These are phyloP conservation scores for Colletotrichum sp. DNA, from an alignment of 2,329 filamentous ascomycete genomes.

Conservation along the genomic window DNA sequence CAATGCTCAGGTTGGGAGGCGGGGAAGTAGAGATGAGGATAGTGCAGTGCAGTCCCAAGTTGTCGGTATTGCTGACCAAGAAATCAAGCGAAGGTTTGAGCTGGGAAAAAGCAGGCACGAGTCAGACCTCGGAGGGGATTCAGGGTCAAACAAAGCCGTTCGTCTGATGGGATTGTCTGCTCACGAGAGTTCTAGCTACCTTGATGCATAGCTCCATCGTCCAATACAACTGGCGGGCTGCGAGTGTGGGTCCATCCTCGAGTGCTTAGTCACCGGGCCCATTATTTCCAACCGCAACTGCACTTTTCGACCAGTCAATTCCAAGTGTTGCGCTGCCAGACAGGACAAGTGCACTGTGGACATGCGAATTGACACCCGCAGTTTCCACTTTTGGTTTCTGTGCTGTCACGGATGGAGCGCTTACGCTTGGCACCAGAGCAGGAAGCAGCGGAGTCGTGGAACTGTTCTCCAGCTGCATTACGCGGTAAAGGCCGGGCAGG, in stretches of 20 bases:
- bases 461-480: constrained; percentile 1
- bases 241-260: background rate
- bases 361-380: background rate
- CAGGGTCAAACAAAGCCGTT: background rate
- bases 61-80: background rate
- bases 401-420: constrained; percentile 3
- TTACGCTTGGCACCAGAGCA: background rate
- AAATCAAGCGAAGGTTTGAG: background rate
- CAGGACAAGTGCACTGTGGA: background rate
- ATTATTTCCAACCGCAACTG: background rate
- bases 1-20: background rate
- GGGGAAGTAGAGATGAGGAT: background rate
- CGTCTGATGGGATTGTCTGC: background rate
- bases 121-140: background rate
- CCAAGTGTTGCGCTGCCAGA: background rate
- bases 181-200: background rate
- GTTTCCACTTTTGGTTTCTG: constrained; percentile 4
- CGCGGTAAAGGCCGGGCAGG: background rate
- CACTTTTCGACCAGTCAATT: background rate
- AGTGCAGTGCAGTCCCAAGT: background rate
- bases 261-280: constrained; percentile 2
- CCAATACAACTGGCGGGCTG: background rate
- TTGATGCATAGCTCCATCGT: background rate
- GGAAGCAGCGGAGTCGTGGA: constrained; percentile 4
- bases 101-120: background rate